Evolutionary conservation across 352 stramenopile species (phyloP).

Genomic region (Phytophthora rubi): DNA sequence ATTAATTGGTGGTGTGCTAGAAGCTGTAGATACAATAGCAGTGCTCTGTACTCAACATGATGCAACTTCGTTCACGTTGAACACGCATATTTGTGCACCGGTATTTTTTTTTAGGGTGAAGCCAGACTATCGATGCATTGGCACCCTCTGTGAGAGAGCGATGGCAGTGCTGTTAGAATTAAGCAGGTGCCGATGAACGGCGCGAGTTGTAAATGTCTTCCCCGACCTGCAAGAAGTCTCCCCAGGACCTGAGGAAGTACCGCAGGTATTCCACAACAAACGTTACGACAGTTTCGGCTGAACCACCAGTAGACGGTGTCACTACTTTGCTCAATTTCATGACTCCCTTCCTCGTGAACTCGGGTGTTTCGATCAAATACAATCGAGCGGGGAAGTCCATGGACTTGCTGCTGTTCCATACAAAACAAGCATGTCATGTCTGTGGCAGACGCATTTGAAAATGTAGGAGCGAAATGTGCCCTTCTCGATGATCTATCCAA

Average conservation of each 20-base stretch:
- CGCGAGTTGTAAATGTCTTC: constrained; percentile 7
- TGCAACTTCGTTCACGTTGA: no score
- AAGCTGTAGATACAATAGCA: constrained; percentile 1
- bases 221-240: not conserved
- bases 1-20: constrained; percentile 3
- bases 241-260: not conserved
- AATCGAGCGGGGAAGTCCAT: constrained; percentile 3
- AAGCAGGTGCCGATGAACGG: not conserved
- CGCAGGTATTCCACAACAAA: not conserved
- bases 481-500: not conserved
- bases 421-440: constrained; percentile 3
- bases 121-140: not conserved
- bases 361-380: constrained; percentile 1
- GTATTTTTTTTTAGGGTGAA: no score
- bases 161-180: not conserved
- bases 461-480: not conserved
- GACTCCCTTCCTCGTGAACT: not conserved
- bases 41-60: not conserved
- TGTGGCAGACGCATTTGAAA: not conserved
- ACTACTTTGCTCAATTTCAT: not conserved
- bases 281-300: not conserved
- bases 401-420: not conserved
- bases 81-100: no score
- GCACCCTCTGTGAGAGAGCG: not conserved
- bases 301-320: not conserved